phyloP scores from a whole-genome alignment of 1,139 yeast species.

The Pneumocystis jirovecii region DNA sequence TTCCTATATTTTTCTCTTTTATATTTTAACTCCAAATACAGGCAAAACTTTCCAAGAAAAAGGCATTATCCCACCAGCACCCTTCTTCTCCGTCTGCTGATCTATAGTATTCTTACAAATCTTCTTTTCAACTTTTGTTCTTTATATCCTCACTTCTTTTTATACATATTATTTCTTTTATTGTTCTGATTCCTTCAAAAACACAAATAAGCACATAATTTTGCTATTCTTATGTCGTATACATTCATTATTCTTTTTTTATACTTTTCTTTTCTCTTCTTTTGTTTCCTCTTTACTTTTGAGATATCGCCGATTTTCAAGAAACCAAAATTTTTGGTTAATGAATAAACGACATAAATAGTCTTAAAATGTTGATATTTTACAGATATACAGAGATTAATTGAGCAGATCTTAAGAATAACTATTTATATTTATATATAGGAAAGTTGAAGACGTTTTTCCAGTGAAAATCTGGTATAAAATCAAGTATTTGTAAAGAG shows the following conservation, averaged over 20 bases:
- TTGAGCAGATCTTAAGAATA: background rate
- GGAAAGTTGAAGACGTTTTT: background rate
- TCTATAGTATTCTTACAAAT: too few species aligned
- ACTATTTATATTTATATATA: too few species aligned
- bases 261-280: background rate
- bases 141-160: too few species aligned
- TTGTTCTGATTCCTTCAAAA: background rate
- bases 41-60: background rate
- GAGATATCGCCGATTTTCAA: background rate
- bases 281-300: background rate
- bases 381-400: background rate
- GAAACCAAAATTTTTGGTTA: background rate
- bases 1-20: background rate
- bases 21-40: background rate
- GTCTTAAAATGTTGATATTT: background rate
- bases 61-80: background rate
- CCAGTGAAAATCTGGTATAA: background rate
- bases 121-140: too few species aligned
- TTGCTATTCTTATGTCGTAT: background rate
- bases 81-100: background rate
- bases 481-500: background rate
- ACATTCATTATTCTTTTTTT: background rate
- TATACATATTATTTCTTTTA: too few species aligned
- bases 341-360: background rate
- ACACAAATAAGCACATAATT: background rate